Evolutionary conservation across 257 asterid genomes (phyloP).

Genomic region (Nicotiana obtusifolia): DNA sequence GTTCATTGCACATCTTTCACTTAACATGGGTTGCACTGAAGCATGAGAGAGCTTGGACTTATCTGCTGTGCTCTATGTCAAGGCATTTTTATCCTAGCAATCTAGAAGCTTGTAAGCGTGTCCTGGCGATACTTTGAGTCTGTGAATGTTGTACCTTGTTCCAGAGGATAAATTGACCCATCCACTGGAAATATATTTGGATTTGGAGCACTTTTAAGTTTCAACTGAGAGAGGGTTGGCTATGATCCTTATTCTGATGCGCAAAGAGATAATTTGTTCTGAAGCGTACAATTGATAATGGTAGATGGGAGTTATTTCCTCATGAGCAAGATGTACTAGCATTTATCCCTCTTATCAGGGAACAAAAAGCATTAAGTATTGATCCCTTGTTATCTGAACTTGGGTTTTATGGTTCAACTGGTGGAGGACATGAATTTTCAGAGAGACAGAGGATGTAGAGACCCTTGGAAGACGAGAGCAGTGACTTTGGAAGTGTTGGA

Average conservation of each 20-base stretch:
- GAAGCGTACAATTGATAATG: not conserved
- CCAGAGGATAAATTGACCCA: not conserved
- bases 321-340: not conserved
- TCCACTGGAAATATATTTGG: not conserved
- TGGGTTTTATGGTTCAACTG: not conserved
- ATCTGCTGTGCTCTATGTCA: not conserved
- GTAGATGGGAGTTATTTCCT: not conserved
- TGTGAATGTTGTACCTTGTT: not conserved
- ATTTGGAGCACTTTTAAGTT: constrained; percentile 5
- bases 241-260: not conserved
- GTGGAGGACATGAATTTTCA: not conserved
- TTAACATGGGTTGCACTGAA: not conserved
- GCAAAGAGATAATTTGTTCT: not conserved
- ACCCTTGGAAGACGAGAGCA: not conserved
- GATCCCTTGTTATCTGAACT: not conserved
- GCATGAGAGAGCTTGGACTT: not conserved
- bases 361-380: not conserved
- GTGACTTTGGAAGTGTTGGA: not conserved
- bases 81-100: not conserved
- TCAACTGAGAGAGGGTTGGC: not conserved
- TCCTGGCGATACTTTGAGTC: not conserved
- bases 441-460: not conserved
- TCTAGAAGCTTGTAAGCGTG: constrained; percentile 3
- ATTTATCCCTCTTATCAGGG: not conserved
- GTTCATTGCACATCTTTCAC: not conserved